Conservation (phyloP, 768 basidiomycete species). For the Suillus sp. region DNA sequence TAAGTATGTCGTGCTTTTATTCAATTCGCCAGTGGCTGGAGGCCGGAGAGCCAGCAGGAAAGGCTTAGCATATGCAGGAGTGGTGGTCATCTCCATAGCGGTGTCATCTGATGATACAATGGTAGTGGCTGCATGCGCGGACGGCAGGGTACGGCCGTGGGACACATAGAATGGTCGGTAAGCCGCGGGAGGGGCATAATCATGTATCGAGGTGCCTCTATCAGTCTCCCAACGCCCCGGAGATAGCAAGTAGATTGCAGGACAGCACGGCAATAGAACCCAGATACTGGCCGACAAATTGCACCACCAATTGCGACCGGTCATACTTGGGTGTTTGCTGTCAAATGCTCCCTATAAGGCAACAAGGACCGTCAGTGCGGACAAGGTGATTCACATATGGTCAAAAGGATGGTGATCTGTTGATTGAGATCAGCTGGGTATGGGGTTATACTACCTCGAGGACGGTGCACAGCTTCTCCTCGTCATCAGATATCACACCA, state of each 20-base stretch:
- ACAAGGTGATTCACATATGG: too few species aligned
- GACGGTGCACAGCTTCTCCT: too few species aligned
- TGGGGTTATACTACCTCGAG: too few species aligned
- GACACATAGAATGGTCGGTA: too few species aligned
- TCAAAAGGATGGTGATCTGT: too few species aligned
- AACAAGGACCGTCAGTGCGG: too few species aligned
- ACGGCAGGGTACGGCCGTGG: background rate
- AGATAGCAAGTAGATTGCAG: background rate
- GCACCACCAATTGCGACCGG: too few species aligned
- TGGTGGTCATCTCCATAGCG: background rate
- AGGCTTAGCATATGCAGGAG: background rate
- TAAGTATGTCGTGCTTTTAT: background rate
- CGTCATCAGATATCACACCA: too few species aligned
- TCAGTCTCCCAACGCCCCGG: background rate
- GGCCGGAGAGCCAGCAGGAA: background rate
- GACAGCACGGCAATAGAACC: background rate
- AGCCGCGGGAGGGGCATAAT: background rate
- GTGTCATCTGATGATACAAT: background rate
- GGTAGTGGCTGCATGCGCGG: background rate
- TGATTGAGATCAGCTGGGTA: too few species aligned
- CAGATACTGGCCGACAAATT: background rate
- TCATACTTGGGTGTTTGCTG: too few species aligned
- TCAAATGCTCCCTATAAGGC: too few species aligned
- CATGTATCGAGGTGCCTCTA: background rate
- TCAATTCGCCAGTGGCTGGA: background rate